phyloP scores from a whole-genome alignment of 2,329 filamentous ascomycete species.

The Phialemonium atrogriseum region DNA sequence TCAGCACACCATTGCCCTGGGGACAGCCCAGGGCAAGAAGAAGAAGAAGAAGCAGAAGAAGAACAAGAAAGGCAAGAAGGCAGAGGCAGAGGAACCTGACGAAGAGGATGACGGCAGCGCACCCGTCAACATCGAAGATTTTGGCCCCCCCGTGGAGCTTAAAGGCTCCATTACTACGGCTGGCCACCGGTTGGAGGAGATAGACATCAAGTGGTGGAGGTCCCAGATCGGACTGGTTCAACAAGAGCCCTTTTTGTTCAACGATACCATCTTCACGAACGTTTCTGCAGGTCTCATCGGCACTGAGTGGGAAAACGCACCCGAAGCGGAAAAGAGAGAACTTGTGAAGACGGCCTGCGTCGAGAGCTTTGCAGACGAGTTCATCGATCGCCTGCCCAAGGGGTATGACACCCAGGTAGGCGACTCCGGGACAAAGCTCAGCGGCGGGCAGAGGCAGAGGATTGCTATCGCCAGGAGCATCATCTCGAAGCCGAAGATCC shows the following conservation, averaged over 20 bases:
- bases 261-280: slow-evolving; percentile 43
- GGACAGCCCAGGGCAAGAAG: slow-evolving; percentile 36
- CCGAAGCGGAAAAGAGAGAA: slow-evolving; percentile 35
- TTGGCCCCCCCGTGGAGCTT: slow-evolving; percentile 33
- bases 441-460: slow-evolving; percentile 66
- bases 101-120: slow-evolving; percentile 21
- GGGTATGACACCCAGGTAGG: slow-evolving; percentile 67
- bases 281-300: slow-evolving; percentile 41
- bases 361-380: slow-evolving; percentile 63
- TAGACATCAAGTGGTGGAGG: slow-evolving; percentile 54
- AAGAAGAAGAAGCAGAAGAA: slow-evolving; percentile 30
- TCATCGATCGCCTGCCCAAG: slow-evolving; percentile 54
- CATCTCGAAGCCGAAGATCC: slow-evolving; percentile 53
- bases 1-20: slow-evolving; percentile 42
- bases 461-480: slow-evolving; percentile 63
- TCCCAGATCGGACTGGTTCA: slow-evolving; percentile 35
- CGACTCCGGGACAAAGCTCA: slow-evolving; percentile 68
- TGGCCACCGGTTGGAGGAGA: slow-evolving; percentile 42
- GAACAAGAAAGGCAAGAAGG: slow-evolving; percentile 14
- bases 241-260: slow-evolving; percentile 35
- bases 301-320: slow-evolving; percentile 26
- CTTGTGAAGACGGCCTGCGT: slow-evolving; percentile 56
- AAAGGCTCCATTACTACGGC: slow-evolving; percentile 45
- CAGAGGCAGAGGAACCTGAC: slow-evolving; percentile 16
- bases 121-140: slow-evolving; percentile 8